phyloP scores from a whole-genome alignment of 345 rosid genomes.

The Gossypium australe region DNA sequence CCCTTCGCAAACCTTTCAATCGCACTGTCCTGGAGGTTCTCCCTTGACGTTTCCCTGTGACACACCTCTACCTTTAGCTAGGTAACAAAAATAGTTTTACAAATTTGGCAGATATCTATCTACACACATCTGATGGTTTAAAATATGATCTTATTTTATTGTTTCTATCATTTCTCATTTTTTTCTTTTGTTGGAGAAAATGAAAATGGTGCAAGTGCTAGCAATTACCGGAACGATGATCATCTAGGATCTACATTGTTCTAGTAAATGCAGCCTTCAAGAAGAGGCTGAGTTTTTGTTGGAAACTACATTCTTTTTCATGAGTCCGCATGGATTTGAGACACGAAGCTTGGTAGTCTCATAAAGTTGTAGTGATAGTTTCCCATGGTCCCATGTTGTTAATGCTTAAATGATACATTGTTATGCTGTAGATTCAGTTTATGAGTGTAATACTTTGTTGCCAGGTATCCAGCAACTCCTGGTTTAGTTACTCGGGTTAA shows the following conservation, averaged over 20 bases:
- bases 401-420: no score
- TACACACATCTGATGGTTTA: neutral
- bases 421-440: neutral
- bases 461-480: slow-evolving; percentile 42
- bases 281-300: neutral
- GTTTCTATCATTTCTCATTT: neutral
- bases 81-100: slow-evolving; percentile 32
- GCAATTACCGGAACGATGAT: neutral
- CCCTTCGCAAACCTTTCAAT: slow-evolving; percentile 32
- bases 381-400: no score
- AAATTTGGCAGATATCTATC: neutral
- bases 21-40: slow-evolving; percentile 38
- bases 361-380: neutral
- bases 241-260: neutral
- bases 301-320: neutral
- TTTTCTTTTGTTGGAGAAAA: neutral
- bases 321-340: neutral
- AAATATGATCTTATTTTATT: neutral
- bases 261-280: neutral
- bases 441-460: slow-evolving; percentile 13
- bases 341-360: neutral
- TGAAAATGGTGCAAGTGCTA: neutral
- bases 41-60: slow-evolving; percentile 34
- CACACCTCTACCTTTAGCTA: slow-evolving; percentile 48
- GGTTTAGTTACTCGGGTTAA: slow-evolving; percentile 23